These are phyloP conservation scores for Kalanchoe fedtschenkoi DNA, from an alignment of 164 flowering plant species.

Conservation along the genomic window DNA sequence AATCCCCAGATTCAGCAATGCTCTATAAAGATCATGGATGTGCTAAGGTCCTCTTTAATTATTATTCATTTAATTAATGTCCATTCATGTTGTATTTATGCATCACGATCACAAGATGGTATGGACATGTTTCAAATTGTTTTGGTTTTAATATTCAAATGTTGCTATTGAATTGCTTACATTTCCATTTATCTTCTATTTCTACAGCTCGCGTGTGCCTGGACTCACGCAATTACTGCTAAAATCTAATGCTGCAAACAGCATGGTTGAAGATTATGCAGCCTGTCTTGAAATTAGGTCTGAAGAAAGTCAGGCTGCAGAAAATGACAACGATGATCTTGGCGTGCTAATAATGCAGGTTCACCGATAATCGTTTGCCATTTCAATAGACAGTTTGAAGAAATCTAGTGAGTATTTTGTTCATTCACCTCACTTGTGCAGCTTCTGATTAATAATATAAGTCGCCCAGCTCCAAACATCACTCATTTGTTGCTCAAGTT, in stretches of 20 bases:
- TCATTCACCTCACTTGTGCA: constrained; percentile 20
- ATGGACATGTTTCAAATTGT: background rate
- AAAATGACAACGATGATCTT: constrained; percentile 60
- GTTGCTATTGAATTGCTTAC: background rate
- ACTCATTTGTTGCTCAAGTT: constrained; percentile 87
- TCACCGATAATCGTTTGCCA: constrained; percentile 1
- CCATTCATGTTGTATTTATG: background rate
- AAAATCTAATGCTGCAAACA: constrained; percentile 60
- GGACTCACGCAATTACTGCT: constrained; percentile 79
- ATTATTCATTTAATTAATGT: background rate
- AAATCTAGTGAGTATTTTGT: background rate
- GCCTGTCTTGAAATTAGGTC: constrained; percentile 84
- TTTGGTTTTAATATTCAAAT: background rate
- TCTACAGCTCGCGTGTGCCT: constrained; percentile 75
- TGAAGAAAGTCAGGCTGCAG: constrained; percentile 59
- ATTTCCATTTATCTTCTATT: background rate
- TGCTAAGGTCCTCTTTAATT: constrained; percentile 54
- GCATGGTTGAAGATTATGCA: constrained; percentile 91
- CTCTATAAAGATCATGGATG: constrained; percentile 83
- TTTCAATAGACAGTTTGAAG: constrained; percentile 6
- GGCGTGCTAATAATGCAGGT: constrained; percentile 94
- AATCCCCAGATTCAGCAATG: constrained; percentile 67
- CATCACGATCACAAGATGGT: background rate
- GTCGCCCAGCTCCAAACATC: constrained; percentile 86
- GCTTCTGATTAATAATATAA: constrained; percentile 88